Conservation (phyloP, 2,329 filamentous ascomycete genomes). For the Monilinia fructigena region DNA sequence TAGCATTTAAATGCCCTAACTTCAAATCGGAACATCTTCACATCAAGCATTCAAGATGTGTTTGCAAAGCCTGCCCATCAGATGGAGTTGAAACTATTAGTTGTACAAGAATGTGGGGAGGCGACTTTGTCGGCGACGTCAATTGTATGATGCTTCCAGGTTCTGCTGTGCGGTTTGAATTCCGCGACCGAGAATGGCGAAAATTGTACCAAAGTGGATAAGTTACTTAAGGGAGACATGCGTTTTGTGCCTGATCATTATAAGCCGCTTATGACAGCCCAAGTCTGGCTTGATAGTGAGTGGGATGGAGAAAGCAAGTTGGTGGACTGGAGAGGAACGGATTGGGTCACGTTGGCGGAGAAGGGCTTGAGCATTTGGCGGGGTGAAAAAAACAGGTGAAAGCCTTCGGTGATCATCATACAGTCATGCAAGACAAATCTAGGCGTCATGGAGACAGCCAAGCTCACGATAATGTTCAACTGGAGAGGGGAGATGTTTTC, state of each 20-base stretch:
- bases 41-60: background rate
- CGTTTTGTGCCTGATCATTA: background rate
- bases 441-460: background rate
- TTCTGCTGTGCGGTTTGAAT: constrained; percentile 1
- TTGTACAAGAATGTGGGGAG: constrained; percentile 16
- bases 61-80: constrained; percentile 9
- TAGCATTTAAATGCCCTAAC: constrained; percentile 9
- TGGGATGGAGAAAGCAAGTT: constrained; percentile 10
- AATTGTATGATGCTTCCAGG: constrained; percentile 2
- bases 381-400: background rate
- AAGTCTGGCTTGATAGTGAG: constrained; percentile 15
- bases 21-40: constrained; percentile 17
- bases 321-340: constrained; percentile 18
- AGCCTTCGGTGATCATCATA: background rate
- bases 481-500: background rate
- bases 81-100: background rate
- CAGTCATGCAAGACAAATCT: too few species aligned
- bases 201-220: constrained; percentile 10
- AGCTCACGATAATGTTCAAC: background rate
- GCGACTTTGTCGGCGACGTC: constrained; percentile 11
- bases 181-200: constrained; percentile 12
- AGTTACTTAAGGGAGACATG: background rate
- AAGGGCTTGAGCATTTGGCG: background rate
- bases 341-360: constrained; percentile 18
- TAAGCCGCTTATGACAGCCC: background rate